These are phyloP conservation scores for Cyphellophora attinorum DNA, from an alignment of 2,329 filamentous ascomycete species.

Conservation along the genomic window DNA sequence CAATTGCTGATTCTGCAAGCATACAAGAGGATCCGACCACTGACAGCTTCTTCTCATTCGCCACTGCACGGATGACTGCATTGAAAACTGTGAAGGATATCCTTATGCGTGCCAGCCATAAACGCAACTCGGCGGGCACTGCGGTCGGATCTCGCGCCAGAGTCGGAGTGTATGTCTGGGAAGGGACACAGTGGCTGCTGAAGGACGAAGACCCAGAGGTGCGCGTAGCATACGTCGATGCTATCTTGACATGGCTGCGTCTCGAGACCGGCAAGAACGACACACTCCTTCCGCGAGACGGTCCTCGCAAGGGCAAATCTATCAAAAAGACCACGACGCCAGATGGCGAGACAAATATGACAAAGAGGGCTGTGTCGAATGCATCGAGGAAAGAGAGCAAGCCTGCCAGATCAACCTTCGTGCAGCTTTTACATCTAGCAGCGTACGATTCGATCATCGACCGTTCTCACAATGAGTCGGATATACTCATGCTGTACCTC, in stretches of 20 bases:
- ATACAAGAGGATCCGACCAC: slow-evolving; percentile 43
- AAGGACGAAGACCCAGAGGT: slow-evolving; percentile 70
- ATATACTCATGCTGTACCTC: slow-evolving; percentile 67
- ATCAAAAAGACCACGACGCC: slow-evolving; percentile 34
- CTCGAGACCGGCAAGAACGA: slow-evolving; percentile 65
- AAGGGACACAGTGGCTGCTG: slow-evolving; percentile 90
- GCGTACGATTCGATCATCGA: slow-evolving; percentile 84
- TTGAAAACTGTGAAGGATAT: slow-evolving; percentile 75
- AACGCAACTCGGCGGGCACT: slow-evolving; percentile 48
- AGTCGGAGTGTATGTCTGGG: slow-evolving; percentile 78
- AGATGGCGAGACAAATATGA: slow-evolving; percentile 26
- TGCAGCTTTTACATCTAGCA: slow-evolving; percentile 73
- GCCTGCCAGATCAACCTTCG: slow-evolving; percentile 56
- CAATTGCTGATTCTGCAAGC: slow-evolving; percentile 37
- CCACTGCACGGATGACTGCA: slow-evolving; percentile 53
- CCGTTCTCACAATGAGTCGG: slow-evolving; percentile 59
- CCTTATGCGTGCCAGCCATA: slow-evolving; percentile 67
- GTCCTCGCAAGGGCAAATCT: slow-evolving; percentile 33
- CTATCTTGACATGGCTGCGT: slow-evolving; percentile 73
- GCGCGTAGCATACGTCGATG: slow-evolving; percentile 75
- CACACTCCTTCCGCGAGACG: slow-evolving; percentile 52
- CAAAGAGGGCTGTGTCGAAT: slow-evolving; percentile 59
- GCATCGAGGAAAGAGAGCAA: slow-evolving; percentile 54
- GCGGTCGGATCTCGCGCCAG: slow-evolving; percentile 60
- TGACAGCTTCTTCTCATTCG: slow-evolving; percentile 54